Percentiles rank a stretch among this genome's conserved stretches.
Conservation (phyloP, 2,329 filamentous ascomycete species). For the Fonsecaea erecta region DNA sequence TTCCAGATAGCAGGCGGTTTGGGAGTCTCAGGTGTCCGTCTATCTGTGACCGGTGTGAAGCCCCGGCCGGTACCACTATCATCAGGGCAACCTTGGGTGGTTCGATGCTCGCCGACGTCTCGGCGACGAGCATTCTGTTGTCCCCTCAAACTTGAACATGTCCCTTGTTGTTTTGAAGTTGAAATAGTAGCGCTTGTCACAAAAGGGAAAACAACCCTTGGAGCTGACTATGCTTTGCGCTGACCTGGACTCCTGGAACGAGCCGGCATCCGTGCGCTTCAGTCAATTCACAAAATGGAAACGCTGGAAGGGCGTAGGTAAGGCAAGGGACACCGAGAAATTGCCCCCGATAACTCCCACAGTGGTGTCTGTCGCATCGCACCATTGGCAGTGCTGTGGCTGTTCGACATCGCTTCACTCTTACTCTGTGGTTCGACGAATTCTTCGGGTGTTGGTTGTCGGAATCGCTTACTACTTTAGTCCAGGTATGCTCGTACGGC, state of each 20-base stretch:
- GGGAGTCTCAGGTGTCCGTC: background rate
- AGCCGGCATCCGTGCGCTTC: background rate
- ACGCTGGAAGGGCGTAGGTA: background rate
- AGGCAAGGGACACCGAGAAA: background rate
- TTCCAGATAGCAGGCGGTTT: background rate
- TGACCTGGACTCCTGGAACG: background rate
- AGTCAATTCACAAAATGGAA: background rate
- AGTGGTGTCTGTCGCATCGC: background rate
- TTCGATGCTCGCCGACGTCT: background rate
- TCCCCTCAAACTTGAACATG: background rate
- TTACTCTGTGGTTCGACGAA: constrained; percentile 7
- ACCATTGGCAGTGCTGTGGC: background rate
- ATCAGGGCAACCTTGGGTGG: too few relatives aligned
- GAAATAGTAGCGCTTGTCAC: background rate
- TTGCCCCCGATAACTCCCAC: background rate
- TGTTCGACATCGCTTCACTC: background rate
- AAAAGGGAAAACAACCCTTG: background rate
- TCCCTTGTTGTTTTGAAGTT: background rate
- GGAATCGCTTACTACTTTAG: constrained; percentile 11
- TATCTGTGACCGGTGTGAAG: background rate
- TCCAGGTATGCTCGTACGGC: background rate
- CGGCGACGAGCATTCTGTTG: too few relatives aligned
- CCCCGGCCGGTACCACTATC: background rate
- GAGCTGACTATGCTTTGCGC: background rate
- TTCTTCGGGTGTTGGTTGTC: background rate